Base-by-base conservation (phyloP, 306 rosid genomes). In the Purshia tridentata region DNA sequence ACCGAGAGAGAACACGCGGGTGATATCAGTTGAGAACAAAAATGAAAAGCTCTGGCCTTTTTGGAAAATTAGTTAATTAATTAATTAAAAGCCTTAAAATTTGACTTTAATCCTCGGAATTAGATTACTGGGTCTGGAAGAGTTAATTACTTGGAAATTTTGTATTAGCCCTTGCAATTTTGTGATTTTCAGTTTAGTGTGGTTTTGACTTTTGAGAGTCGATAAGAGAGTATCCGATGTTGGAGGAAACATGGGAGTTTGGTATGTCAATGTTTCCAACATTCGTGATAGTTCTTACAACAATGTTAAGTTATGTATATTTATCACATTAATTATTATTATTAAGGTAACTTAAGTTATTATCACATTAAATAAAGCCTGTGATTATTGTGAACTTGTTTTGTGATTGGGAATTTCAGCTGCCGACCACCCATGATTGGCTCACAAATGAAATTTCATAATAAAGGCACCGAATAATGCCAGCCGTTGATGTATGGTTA, bases 391-490 rank as follows among this genome's bases (percentile, higher is more conserved):
- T n/a, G n/a, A n/a, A n/a, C n/a, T n/a, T n/a, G n/a, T n/a, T n/a
- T n/a, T n/a, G n/a, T n/a, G n/a, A n/a, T n/a, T n/a, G n/a, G n/a
- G 49, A 42, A 44, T 52, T 50, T 41, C 1, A 3, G 20, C 66
- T 44, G 48, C 76, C 76, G 16, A 60, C 57, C 40, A 42, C 71
- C 14, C 66, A 40, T 15, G 47, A 64, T 42, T 15, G 53, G 23
- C 51, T 42, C 22, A 15, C 16, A 3, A 39, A 39, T 39, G 15
- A 14, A 8, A 55, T 22, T 58, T 12, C 20, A 58, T 29, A 11
- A 44, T 4, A 60, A 15, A 0, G 73, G 67, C 77, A 22, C 75
- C 59, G 47, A 40, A 5, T 44, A 20, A 74, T 72, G 71, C 55
- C 4, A 50, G 29, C 79, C 81, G 29, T 80, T n/a, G 76, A 55